These are phyloP conservation scores for Triglochin maritima DNA, from an alignment of 106 monocot species.

Conservation along the genomic window DNA sequence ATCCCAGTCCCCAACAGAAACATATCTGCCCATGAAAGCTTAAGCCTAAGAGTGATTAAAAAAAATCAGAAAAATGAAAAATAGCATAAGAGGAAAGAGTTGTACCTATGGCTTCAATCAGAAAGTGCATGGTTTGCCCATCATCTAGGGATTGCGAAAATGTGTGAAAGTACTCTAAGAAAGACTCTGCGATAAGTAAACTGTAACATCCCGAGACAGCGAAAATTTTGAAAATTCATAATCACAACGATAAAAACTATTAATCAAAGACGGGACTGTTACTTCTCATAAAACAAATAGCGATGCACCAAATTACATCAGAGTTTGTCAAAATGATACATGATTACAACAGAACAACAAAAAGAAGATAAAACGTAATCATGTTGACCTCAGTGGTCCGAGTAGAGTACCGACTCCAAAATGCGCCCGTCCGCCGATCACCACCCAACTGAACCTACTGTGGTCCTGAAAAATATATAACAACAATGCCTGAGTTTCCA, in stretches of 20 bases:
- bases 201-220: conserved; percentile 9
- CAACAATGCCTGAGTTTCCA: no score
- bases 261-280: no score
- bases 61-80: neutral
- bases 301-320: no score
- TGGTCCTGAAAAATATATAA: no score
- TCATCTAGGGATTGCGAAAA: neutral
- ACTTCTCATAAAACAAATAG: no score
- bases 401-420: no score
- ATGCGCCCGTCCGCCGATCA: no score
- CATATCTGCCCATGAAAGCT: conserved; percentile 8
- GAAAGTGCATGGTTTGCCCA: conserved; percentile 7
- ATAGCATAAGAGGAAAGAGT: neutral
- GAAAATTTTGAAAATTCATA: neutral
- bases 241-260: neutral
- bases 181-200: conserved; percentile 9
- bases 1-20: conserved; percentile 18
- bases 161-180: neutral
- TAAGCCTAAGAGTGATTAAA: neutral
- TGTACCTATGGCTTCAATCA: conserved; percentile 20
- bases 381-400: no score
- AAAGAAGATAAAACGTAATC: no score
- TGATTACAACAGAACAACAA: no score
- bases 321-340: no score
- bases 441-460: no score